These are phyloP conservation scores for Phytophthora cajani DNA, from an alignment of 352 stramenopile species.

Conservation along the genomic window DNA sequence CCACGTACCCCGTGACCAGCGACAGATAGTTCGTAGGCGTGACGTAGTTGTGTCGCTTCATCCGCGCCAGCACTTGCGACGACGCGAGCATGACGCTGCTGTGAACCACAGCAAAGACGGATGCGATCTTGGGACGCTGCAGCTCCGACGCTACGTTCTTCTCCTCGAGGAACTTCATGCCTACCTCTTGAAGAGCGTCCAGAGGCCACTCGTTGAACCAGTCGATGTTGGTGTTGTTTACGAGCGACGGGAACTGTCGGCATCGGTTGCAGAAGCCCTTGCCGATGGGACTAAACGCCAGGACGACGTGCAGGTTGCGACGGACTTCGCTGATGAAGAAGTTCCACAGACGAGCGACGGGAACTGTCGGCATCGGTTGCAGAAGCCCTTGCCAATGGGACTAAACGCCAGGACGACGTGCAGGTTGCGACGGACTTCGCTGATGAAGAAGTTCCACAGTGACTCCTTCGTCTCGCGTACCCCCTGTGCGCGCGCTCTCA, in stretches of 20 bases:
- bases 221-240: conserved; percentile 96
- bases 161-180: conserved; percentile 93
- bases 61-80: conserved; percentile 82
- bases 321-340: conserved; percentile 94
- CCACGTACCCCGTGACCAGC: conserved; percentile 92
- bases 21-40: conserved; percentile 95
- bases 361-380: conserved; percentile 88
- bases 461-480: conserved; percentile 91
- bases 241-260: conserved; percentile 92
- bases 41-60: conserved; percentile 95
- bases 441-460: conserved; percentile 95
- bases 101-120: conserved; percentile 91
- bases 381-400: conserved; percentile 90
- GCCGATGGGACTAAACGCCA: conserved; percentile 93
- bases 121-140: conserved; percentile 84
- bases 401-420: conserved; percentile 94
- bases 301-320: conserved; percentile 92
- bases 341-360: conserved; percentile 93
- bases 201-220: conserved; percentile 94
- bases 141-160: conserved; percentile 78
- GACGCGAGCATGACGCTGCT: conserved; percentile 87
- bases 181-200: conserved; percentile 93
- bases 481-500: conserved; percentile 65
- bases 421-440: conserved; percentile 89
- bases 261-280: conserved; percentile 85